A percentile compares a stretch with the other conserved stretches of the same genome.
Evolutionary conservation across 352 stramenopile species (phyloP).

Genomic region (Phytophthora rubi): DNA sequence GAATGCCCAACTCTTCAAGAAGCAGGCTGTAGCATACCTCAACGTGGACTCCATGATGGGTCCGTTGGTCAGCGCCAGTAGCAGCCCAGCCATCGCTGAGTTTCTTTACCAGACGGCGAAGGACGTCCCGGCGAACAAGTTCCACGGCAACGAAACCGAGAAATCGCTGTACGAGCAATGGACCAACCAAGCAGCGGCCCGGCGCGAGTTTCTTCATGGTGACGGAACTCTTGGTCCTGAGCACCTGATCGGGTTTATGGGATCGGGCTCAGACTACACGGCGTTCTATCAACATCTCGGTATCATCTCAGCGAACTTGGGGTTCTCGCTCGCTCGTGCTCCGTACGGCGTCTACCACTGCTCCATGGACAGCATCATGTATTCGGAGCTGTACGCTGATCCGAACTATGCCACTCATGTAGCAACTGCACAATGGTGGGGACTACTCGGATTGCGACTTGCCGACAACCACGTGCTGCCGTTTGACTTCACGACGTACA

Average conservation of each 20-base stretch:
- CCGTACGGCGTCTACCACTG: conserved; percentile 81
- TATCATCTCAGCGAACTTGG: conserved; percentile 60
- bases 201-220: conserved; percentile 12
- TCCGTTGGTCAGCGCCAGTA: conserved; percentile 54
- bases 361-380: conserved; percentile 84
- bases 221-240: conserved; percentile 35
- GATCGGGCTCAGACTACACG: conserved; percentile 72
- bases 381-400: conserved; percentile 63
- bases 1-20: conserved; percentile 52
- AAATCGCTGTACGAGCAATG: conserved; percentile 46
- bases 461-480: conserved; percentile 52
- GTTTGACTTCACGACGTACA: conserved; percentile 70
- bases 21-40: conserved; percentile 79
- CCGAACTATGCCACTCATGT: conserved; percentile 56
- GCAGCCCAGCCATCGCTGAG: conserved; percentile 72
- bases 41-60: conserved; percentile 89
- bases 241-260: conserved; percentile 56
- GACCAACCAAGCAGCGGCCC: conserved; percentile 25
- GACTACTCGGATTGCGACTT: conserved; percentile 56
- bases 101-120: conserved; percentile 67
- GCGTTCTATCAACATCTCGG: conserved; percentile 85
- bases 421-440: conserved; percentile 55
- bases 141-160: conserved; percentile 43
- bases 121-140: conserved; percentile 64
- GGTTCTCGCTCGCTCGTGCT: conserved; percentile 21